Evolutionary conservation across 352 stramenopile genomes (phyloP).

Genomic region (Globisporangium paroecandrum): DNA sequence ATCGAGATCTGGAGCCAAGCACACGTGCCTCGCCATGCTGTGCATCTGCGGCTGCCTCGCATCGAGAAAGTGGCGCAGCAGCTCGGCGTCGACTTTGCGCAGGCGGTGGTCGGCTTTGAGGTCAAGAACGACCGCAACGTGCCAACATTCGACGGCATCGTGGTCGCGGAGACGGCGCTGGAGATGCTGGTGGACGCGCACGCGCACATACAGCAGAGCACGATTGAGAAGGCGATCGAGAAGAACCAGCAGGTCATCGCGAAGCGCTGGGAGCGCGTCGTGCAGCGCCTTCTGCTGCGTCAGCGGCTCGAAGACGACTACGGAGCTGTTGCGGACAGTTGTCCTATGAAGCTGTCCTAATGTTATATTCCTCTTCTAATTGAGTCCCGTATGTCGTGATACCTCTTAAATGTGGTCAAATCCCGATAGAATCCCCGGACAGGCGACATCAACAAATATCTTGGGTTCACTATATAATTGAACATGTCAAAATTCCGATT

Average conservation of each 20-base stretch:
- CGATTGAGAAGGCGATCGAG: conserved; percentile 69
- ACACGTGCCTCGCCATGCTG: conserved; percentile 50
- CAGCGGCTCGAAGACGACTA: conserved; percentile 79
- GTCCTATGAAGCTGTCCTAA: too few relatives aligned
- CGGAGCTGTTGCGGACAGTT: conserved; percentile 21
- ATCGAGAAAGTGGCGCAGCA: conserved; percentile 63
- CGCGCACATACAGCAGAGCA: conserved; percentile 51
- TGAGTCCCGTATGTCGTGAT: too few relatives aligned
- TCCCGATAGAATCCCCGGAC: too few relatives aligned
- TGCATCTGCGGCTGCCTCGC: conserved; percentile 61
- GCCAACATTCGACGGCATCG: conserved; percentile 71
- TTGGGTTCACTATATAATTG: too few relatives aligned
- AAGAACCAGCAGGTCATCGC: conserved; percentile 57
- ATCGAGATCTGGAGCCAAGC: conserved; percentile 81
- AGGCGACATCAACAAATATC: too few relatives aligned
- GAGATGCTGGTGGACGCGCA: conserved; percentile 67
- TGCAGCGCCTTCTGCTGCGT: conserved; percentile 61
- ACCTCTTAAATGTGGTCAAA: too few relatives aligned
- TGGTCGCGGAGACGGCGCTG: conserved; percentile 45
- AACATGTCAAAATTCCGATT: too few relatives aligned
- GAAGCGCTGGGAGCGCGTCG: conserved; percentile 65
- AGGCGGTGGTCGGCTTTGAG: conserved; percentile 82
- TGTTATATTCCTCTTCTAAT: too few relatives aligned
- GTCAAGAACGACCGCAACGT: conserved; percentile 52
- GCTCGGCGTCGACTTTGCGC: conserved; percentile 76